phyloP scores from a whole-genome alignment of 2,329 filamentous ascomycete species.

The Neopestalotiopsis sp. region DNA sequence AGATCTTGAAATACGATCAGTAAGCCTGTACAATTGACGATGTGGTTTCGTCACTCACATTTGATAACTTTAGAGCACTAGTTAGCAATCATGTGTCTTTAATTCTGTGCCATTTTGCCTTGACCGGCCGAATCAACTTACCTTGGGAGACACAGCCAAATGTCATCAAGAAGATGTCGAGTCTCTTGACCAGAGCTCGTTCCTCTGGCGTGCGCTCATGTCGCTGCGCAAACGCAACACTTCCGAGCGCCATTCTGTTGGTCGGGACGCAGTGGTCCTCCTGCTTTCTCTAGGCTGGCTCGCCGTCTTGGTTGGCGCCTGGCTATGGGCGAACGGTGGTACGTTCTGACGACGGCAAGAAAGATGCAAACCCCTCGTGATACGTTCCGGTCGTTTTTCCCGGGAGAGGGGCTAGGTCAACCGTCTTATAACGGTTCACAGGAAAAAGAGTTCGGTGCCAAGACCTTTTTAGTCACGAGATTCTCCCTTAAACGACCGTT shows the following conservation, averaged over 20 bases:
- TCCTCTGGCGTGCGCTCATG: conserved; percentile 37
- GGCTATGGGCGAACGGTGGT: background rate
- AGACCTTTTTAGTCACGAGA: background rate
- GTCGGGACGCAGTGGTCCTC: background rate
- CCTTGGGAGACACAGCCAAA: conserved; percentile 42
- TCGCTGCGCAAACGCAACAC: conserved; percentile 28
- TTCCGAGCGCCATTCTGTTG: conserved; percentile 16
- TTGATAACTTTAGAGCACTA: conserved; percentile 28
- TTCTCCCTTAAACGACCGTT: background rate
- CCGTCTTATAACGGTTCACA: background rate
- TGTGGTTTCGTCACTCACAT: conserved; percentile 21
- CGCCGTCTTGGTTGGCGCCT: background rate
- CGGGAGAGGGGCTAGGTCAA: background rate
- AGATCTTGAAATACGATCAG: conserved; percentile 31
- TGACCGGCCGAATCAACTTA: conserved; percentile 18
- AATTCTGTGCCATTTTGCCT: background rate
- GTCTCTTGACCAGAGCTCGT: conserved; percentile 36
- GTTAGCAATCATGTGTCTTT: background rate
- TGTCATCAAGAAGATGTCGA: conserved; percentile 42
- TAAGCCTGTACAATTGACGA: background rate
- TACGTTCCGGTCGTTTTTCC: background rate
- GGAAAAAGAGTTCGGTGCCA: no score
- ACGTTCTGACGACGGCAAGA: background rate
- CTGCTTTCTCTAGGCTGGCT: background rate
- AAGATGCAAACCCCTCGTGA: background rate